These are phyloP conservation scores for Ascocoryne sarcoides DNA, from an alignment of 2,329 filamentous ascomycete species.

Conservation along the genomic window DNA sequence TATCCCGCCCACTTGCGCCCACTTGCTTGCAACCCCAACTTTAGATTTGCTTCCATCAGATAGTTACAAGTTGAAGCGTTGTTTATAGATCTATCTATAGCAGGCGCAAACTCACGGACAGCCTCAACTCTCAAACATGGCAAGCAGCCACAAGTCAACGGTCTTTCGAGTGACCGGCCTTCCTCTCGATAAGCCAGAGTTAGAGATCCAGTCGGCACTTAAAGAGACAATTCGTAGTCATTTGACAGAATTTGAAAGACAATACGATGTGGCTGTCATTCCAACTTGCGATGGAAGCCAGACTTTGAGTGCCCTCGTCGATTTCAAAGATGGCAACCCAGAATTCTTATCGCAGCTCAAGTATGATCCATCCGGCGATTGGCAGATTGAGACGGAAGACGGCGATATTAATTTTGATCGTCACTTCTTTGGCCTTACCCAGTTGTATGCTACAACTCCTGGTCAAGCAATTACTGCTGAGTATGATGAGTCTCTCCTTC, in stretches of 20 bases:
- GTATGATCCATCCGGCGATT: slow-evolving; percentile 6
- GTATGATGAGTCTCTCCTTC: slow-evolving; percentile 3
- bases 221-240: slow-evolving; percentile 3
- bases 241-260: slow-evolving; percentile 4
- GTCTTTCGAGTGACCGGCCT: slow-evolving; percentile 11
- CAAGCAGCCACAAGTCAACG: slow-evolving; percentile 2
- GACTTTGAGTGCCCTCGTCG: slow-evolving; percentile 6
- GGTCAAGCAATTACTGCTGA: slow-evolving; percentile 9
- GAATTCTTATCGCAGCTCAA: slow-evolving; percentile 8
- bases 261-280: slow-evolving; percentile 2
- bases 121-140: not conserved
- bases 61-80: not conserved
- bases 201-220: slow-evolving; percentile 4
- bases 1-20: too few relatives aligned
- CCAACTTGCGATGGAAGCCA: slow-evolving; percentile 9
- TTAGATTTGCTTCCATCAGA: not conserved
- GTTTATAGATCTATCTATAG: not conserved
- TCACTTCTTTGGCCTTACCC: slow-evolving; percentile 25
- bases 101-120: not conserved
- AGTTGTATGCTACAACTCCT: slow-evolving; percentile 15
- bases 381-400: slow-evolving; percentile 11
- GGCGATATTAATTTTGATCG: slow-evolving; percentile 19
- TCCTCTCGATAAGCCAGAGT: slow-evolving; percentile 8
- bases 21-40: not conserved
- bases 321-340: slow-evolving; percentile 9